Percentiles rank a stretch among this genome's conserved stretches.
These are phyloP conservation scores for Leccinum subatratum DNA, from an alignment of 1,284 basidiomycete species.

Conservation along the genomic window DNA sequence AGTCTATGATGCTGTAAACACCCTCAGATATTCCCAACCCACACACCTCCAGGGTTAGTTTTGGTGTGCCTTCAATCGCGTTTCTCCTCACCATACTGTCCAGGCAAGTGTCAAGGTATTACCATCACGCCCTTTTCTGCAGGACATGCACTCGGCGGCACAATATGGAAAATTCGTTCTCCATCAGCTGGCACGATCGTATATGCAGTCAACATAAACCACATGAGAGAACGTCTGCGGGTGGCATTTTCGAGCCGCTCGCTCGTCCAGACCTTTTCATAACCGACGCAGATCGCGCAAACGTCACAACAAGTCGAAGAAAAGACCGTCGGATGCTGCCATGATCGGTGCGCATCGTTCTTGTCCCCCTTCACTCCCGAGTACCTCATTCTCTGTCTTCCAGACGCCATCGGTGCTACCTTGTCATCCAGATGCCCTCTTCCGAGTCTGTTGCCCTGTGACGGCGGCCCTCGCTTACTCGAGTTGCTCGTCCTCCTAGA, in stretches of 20 bases:
- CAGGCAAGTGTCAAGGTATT: conserved; percentile 85
- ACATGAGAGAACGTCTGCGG: conserved; percentile 81
- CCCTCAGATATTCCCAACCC: conserved; percentile 92
- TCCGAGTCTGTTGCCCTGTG: conserved; percentile 88
- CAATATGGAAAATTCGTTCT: conserved; percentile 97
- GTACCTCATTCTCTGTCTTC: conserved; percentile 9
- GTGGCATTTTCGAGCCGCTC: conserved; percentile 82
- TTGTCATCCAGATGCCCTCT: conserved; percentile 74
- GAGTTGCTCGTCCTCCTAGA: conserved; percentile 94
- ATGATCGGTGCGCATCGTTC: conserved; percentile 63
- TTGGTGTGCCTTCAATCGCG: conserved; percentile 5
- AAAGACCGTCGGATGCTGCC: conserved; percentile 88
- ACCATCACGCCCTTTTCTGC: conserved; percentile 96
- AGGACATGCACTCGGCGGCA: conserved; percentile 94
- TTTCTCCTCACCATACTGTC: conserved; percentile 8
- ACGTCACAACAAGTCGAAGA: conserved; percentile 78
- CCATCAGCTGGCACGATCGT: conserved; percentile 94
- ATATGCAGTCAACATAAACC: conserved; percentile 95
- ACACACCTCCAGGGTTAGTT: conserved; percentile 85
- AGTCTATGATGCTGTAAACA: conserved; percentile 89
- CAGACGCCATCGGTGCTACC: conserved; percentile 72
- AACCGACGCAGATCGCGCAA: conserved; percentile 83
- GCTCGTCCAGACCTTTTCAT: conserved; percentile 89
- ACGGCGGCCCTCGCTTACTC: conserved; percentile 88
- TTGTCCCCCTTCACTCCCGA: not conserved